These are phyloP conservation scores for Exophiala sp. DNA, from an alignment of 2,329 filamentous ascomycete species.

Conservation along the genomic window DNA sequence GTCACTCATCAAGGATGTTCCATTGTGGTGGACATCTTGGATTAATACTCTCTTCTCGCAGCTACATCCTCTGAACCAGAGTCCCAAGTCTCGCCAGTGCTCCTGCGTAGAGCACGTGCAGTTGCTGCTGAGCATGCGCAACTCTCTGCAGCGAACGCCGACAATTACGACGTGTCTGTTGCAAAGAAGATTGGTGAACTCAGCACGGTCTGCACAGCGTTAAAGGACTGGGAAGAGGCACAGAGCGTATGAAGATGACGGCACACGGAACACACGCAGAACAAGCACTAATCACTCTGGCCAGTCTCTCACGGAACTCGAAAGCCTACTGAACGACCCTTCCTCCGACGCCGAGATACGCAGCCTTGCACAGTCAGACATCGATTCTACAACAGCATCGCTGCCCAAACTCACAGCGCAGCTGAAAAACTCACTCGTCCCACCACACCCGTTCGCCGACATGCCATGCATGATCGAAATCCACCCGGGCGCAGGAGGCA, in stretches of 20 bases:
- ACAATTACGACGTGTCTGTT: conserved; percentile 53
- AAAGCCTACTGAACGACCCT: conserved; percentile 68
- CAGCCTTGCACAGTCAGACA: conserved; percentile 63
- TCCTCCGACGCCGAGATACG: conserved; percentile 58
- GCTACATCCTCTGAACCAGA: conserved; percentile 20
- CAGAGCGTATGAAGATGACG: conserved; percentile 44
- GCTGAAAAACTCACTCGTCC: conserved; percentile 75
- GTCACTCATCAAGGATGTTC: neutral
- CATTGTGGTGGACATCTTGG: neutral
- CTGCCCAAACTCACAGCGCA: conserved; percentile 62
- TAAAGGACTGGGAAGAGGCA: conserved; percentile 57
- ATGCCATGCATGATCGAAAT: conserved; percentile 91
- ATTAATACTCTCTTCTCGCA: conserved; percentile 11
- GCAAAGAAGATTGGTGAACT: conserved; percentile 58
- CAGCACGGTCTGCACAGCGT: conserved; percentile 48
- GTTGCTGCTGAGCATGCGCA: conserved; percentile 54
- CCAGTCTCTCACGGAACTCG: conserved; percentile 64
- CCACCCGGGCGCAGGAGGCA: conserved; percentile 83
- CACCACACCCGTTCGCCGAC: conserved; percentile 82
- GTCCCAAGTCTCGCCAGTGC: conserved; percentile 41
- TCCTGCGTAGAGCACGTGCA: conserved; percentile 54
- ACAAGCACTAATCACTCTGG: conserved; percentile 11
- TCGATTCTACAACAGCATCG: conserved; percentile 60
- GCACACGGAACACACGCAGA: neutral
- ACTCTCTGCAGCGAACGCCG: conserved; percentile 51